Evolutionary conservation across 345 rosid genomes (phyloP).

Genomic region (Trapa bicornis): DNA sequence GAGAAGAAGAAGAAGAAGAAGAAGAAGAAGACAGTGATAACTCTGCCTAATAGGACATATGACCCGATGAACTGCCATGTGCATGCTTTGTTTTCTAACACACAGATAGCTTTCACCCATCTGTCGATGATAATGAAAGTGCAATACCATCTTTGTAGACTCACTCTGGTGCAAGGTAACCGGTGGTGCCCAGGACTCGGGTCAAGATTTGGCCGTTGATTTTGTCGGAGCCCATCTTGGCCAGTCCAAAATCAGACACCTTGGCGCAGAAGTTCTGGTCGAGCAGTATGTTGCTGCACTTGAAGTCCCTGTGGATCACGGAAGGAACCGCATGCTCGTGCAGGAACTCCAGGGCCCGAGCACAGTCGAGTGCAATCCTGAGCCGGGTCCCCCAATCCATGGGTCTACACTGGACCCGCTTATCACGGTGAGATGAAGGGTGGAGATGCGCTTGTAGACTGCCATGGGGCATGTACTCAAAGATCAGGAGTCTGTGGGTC

Average conservation of each 20-base stretch:
- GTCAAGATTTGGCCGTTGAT: constrained; percentile 71
- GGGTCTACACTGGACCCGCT: constrained; percentile 9
- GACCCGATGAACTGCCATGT: constrained; percentile 2
- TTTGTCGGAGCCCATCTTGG: constrained; percentile 63
- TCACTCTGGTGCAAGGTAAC: constrained; percentile 92
- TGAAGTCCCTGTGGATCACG: constrained; percentile 78
- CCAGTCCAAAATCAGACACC: constrained; percentile 69
- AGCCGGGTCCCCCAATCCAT: constrained; percentile 70
- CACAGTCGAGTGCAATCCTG: constrained; percentile 75
- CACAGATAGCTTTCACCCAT: constrained; percentile 4
- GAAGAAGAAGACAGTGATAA: constrained; percentile 21
- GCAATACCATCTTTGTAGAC: constrained; percentile 14
- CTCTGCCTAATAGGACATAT: constrained; percentile 7
- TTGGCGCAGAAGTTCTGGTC: constrained; percentile 51
- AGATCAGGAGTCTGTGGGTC: constrained; percentile 58
- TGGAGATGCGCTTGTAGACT: constrained; percentile 54
- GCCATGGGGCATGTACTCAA: constrained; percentile 69
- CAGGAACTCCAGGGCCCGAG: constrained; percentile 72
- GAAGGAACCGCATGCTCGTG: constrained; percentile 54
- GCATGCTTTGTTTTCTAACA: constrained; percentile 6
- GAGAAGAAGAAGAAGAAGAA: constrained; percentile 8
- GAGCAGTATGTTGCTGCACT: constrained; percentile 59
- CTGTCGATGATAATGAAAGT: constrained; percentile 4
- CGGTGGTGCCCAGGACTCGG: constrained; percentile 53
- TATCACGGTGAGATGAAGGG: constrained; percentile 15